These are phyloP conservation scores for Pyrenophora graminea DNA, from an alignment of 2,329 filamentous ascomycete genomes.

Conservation along the genomic window DNA sequence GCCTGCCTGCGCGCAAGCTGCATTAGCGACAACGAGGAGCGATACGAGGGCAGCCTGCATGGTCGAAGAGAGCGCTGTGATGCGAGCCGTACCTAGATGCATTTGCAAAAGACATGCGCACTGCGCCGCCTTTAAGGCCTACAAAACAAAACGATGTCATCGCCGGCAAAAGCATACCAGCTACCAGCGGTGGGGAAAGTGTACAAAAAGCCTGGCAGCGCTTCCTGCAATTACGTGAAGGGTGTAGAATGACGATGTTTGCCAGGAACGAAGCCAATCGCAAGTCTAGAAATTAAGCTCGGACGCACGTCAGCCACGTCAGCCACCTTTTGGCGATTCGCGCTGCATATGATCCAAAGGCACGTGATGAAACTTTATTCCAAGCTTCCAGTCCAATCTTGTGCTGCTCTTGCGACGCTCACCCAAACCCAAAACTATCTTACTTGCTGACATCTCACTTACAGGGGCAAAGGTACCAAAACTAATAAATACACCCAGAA, in stretches of 20 bases:
- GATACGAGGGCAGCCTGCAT: constrained; percentile 27
- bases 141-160: constrained; percentile 12
- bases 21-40: constrained; percentile 33
- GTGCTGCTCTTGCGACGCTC: too few species aligned
- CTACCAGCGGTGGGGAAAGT: background rate
- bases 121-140: constrained; percentile 6
- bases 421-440: too few species aligned
- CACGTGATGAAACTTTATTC: too few species aligned
- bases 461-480: background rate
- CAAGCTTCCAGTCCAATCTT: too few species aligned
- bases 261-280: constrained; percentile 11
- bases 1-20: constrained; percentile 24
- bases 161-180: background rate
- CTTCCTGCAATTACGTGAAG: constrained; percentile 3
- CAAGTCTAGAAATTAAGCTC: constrained; percentile 2
- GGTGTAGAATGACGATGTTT: constrained; percentile 22
- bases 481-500: too few species aligned
- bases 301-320: constrained; percentile 7
- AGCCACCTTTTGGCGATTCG: constrained; percentile 1
- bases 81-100: constrained; percentile 17
- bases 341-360: too few species aligned
- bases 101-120: constrained; percentile 2
- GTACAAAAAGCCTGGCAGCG: constrained; percentile 1
- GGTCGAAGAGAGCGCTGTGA: constrained; percentile 7
- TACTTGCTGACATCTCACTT: too few species aligned